A percentile compares a stretch with the other conserved stretches of the same genome.
phyloP scores from a whole-genome alignment of 139 green algal species.

The Chlorella sp. region DNA sequence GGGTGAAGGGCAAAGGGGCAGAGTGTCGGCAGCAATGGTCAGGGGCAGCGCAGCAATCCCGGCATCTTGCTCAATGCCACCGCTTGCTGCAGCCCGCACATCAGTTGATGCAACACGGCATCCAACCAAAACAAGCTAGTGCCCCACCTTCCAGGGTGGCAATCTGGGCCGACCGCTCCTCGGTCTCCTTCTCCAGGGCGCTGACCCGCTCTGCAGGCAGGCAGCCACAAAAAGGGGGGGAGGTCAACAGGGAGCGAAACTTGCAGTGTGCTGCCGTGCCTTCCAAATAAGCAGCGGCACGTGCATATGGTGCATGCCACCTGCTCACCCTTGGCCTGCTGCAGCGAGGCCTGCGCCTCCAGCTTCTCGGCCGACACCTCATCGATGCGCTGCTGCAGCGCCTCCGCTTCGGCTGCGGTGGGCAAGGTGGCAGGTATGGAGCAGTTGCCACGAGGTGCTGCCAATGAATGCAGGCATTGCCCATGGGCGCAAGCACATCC shows the following conservation, averaged over 20 bases:
- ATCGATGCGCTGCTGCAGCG: constrained; percentile 52
- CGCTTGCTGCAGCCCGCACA: no score
- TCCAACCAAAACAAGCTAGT: not conserved
- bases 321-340: constrained; percentile 25
- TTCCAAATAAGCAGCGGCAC: not conserved
- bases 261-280: not conserved
- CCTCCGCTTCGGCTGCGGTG: constrained; percentile 30
- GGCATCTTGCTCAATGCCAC: no score
- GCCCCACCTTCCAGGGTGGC: constrained; percentile 26
- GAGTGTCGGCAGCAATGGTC: not conserved
- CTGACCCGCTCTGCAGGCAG: not conserved
- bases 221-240: not conserved
- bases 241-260: no score
- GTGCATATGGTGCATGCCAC: not conserved
- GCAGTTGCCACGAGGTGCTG: no score
- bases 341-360: constrained; percentile 53
- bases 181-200: constrained; percentile 44
- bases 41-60: no score
- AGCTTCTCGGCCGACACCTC: constrained; percentile 47
- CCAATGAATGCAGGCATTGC: not conserved
- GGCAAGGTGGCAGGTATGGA: not conserved
- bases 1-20: not conserved
- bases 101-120: no score
- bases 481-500: no score
- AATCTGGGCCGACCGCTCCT: constrained; percentile 38